A percentile compares a stretch with the other conserved stretches of the same genome.
Conservation (phyloP, 495 filamentous ascomycete species). For the Aspergillus carlsbadensis region DNA sequence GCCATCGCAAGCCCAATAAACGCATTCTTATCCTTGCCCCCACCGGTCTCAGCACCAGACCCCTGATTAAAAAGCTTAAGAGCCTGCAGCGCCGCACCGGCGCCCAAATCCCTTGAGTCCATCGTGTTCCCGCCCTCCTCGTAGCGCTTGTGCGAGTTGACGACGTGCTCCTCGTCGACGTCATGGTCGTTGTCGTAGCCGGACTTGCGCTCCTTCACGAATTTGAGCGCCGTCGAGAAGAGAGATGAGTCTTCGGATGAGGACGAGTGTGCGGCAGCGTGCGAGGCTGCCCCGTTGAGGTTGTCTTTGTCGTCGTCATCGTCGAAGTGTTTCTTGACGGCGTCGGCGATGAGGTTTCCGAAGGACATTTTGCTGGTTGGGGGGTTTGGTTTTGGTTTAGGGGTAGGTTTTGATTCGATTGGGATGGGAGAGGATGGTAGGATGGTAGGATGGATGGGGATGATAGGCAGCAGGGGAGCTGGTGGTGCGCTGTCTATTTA, state of each 20-base stretch:
- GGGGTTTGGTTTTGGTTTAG: background rate
- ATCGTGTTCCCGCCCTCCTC: conserved; percentile 29
- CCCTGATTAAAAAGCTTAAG: conserved; percentile 62
- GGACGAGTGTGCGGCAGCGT: conserved; percentile 42
- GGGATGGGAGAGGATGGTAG: background rate
- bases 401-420: background rate
- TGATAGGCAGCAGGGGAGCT: background rate
- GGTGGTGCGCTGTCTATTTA: conserved; percentile 9
- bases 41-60: conserved; percentile 15
- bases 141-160: conserved; percentile 52
- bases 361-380: conserved; percentile 4
- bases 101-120: conserved; percentile 47
- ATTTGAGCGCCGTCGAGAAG: conserved; percentile 49
- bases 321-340: conserved; percentile 9
- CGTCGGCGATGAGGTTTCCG: conserved; percentile 12
- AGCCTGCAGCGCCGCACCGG: conserved; percentile 66
- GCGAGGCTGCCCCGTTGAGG: conserved; percentile 43
- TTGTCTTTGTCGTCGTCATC: conserved; percentile 32
- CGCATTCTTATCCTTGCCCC: conserved; percentile 59
- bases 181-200: conserved; percentile 30
- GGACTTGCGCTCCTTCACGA: conserved; percentile 45
- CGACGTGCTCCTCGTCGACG: conserved; percentile 56
- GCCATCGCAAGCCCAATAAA: conserved; percentile 69
- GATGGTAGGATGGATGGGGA: background rate
- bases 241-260: conserved; percentile 36